Evolutionary conservation across 495 filamentous ascomycete genomes (phyloP), one percentile per base, ranked within the genome.

Genomic region (Xylaria flabelliformis): DNA sequence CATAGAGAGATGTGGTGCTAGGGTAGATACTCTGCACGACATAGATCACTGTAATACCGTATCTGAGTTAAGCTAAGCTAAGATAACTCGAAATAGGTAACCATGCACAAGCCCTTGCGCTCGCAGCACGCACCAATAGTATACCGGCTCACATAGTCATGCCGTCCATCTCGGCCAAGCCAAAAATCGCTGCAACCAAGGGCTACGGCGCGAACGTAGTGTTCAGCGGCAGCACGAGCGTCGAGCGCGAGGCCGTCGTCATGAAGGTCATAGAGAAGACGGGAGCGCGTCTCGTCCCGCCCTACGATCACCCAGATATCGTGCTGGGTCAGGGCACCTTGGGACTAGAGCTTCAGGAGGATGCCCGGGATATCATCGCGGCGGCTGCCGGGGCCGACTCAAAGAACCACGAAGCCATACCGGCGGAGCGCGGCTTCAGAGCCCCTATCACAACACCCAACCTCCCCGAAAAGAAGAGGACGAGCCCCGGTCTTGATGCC

Each of bases 51-150:
- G 32, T 61, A 0, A 13, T 39, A 17, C 10, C 10, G 9, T 50
- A 12, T 48, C 26, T 26, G 32, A 10, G 19, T 46, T 63, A 39
- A 46, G 42, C 39, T 34, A 51, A 58, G 36, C 1, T 29, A n/a
- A n/a, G n/a, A 64, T 70, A 70, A 12, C 26, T 73, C 61, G 46
- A 73, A 44, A 55, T 63, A 94, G 95, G 95, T 36, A 98, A 99
- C 84, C 96, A 99, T 82, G 96, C 96, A 0, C 94, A 97, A 88
- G 96, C 96, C 24, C 91, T 98, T 68, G 89, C 96, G 4, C 90
- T 98, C 48, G 96, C 96, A 0, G 94, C 96, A 8, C 86, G 84
- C 21, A 89, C 88, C 12, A 82, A 84, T 73, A 74, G 72, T 53
- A 82, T 85, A 19, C 89, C 90, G 1, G 92, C 94, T 0, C 86